Base-by-base conservation (phyloP, 2,329 filamentous ascomycete genomes). In the Diplodia intermedia region DNA sequence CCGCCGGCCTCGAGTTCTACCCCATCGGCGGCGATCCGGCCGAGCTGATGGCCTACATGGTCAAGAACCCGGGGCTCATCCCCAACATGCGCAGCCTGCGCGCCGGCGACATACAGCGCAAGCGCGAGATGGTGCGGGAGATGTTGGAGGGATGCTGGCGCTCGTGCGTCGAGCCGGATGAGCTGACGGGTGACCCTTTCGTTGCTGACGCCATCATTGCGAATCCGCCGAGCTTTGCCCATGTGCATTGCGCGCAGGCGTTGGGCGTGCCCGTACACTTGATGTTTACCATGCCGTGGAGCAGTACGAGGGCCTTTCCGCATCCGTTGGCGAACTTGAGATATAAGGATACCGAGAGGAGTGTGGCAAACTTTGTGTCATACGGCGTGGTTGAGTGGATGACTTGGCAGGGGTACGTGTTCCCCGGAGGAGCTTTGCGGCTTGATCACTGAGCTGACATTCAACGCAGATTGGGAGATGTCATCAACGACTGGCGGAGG, bases 51-150 rank as follows among this genome's bases (percentile, higher is more conserved):
- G 75, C 77, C 67, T 93, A 93, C 73, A 94, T 94, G 91, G 91
- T 93, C 38, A 92, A 92, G 77, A 90, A 93, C 72, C 91, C 91
- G 0, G 90, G 91, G 0, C 82, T 94, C 2, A 66, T 77, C 1
- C 76, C 77, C 0, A 71, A 72, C 43, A 71, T 76, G 68, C 68
- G 70, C 11, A 73, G 69, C 9, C 69, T 79, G 18, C 71, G 71
- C 55, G 71, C 68, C 31, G 77, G 77, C 3, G 77, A 79, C 33
- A 71, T 79, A 15, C 47, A 67, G n/a, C 54, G 56, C 49, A 67
- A 68, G 60, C 68, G 71, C 29, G 71, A 70, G 66, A 71, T 72
- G 71, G 73, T 79, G 68, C 71, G 69, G 1, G 74, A 75, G 54
- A 74, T 76, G 60, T 54, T 79, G 2, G 69, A 76, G 20, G 77